phyloP scores from a whole-genome alignment of 176 grass and related monocot genomes.

The Paspalum notatum region DNA sequence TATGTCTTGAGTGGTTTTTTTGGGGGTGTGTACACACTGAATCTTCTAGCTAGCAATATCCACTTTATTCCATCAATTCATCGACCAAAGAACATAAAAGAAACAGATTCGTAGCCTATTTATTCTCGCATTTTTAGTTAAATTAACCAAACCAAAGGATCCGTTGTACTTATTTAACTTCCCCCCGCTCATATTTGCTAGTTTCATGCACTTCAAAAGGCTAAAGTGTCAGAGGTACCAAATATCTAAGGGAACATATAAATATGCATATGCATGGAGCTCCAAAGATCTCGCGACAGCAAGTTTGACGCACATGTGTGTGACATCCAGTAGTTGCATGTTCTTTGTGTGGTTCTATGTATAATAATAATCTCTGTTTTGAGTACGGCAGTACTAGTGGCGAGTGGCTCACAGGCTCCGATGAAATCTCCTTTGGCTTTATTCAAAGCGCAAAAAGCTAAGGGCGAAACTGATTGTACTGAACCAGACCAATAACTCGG shows the following conservation, averaged over 20 bases:
- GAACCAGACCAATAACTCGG: conserved; percentile 27
- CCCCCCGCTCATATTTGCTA: neutral
- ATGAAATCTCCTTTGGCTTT: conserved; percentile 30
- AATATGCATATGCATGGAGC: neutral
- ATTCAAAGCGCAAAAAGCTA: conserved; percentile 44
- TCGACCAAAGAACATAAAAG: neutral
- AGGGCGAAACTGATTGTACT: conserved; percentile 41
- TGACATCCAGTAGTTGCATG: neutral
- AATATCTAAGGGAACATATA: neutral
- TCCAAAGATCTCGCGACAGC: conserved; percentile 25
- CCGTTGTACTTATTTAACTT: neutral
- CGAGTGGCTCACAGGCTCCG: conserved; percentile 12
- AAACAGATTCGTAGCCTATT: neutral
- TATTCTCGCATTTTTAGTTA: neutral
- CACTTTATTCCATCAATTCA: neutral
- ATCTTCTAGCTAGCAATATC: neutral
- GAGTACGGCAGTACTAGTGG: neutral
- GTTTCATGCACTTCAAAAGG: neutral
- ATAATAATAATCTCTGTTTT: neutral
- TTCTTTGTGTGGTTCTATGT: neutral
- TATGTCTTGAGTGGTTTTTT: neutral
- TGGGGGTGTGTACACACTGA: neutral
- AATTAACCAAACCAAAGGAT: neutral
- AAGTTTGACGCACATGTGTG: conserved; percentile 18
- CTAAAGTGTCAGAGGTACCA: neutral